A percentile compares a stretch with the other conserved stretches of the same genome.
Evolutionary conservation across 2,329 filamentous ascomycete species (phyloP).

Genomic region (Colletotrichum sp.): DNA sequence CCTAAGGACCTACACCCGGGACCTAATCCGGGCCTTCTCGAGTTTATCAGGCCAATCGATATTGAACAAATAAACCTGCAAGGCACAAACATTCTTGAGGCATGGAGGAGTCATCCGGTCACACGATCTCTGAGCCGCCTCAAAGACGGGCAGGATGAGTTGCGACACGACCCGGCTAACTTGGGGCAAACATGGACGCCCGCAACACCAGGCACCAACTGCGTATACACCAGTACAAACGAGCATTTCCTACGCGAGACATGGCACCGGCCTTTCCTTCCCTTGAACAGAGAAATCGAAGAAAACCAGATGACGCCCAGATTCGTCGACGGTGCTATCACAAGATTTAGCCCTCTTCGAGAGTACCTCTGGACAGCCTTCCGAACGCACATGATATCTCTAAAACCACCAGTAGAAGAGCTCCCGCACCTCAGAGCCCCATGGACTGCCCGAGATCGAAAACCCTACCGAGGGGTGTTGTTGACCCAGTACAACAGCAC

Average conservation of each 20-base stretch:
- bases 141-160: not conserved
- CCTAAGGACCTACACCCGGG: not conserved
- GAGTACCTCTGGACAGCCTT: not conserved
- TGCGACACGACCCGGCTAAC: not conserved
- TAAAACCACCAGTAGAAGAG: not conserved
- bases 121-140: not conserved
- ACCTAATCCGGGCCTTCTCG: rapidly evolving
- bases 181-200: not conserved
- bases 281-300: not conserved
- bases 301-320: not conserved
- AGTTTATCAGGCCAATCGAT: not conserved
- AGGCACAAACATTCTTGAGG: not conserved
- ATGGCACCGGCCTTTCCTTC: not conserved
- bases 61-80: not conserved
- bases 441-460: not conserved
- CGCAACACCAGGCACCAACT: not conserved
- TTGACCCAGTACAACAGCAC: not conserved
- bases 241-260: not conserved
- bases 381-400: not conserved
- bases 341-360: not conserved
- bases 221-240: not conserved
- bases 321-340: not conserved
- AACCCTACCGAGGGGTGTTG: not conserved
- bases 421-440: not conserved
- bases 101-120: not conserved